Conservation (phyloP, 2,329 filamentous ascomycete genomes). For the Colletotrichum abscissum region DNA sequence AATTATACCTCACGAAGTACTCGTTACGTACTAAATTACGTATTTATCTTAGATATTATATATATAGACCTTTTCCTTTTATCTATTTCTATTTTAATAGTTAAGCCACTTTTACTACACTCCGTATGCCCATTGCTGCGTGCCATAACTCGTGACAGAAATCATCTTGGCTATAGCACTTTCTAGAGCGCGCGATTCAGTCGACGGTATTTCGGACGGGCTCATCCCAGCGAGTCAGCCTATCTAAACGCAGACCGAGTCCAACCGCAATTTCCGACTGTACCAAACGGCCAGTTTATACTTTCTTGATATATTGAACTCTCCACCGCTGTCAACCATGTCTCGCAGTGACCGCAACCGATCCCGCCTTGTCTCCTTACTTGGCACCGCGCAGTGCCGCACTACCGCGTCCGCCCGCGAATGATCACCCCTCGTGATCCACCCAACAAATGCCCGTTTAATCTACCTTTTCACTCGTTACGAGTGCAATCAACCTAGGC, state of each 20-base stretch:
- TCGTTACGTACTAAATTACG: too few species aligned
- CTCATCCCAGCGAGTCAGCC: constrained; percentile 8
- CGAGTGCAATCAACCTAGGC: background rate
- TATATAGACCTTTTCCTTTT: too few species aligned
- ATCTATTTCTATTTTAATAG: too few species aligned
- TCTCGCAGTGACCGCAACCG: background rate
- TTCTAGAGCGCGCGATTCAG: constrained; percentile 1
- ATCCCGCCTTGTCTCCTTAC: background rate
- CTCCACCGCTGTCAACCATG: background rate
- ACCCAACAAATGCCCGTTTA: constrained; percentile 2
- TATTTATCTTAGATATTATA: too few species aligned
- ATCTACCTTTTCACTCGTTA: background rate
- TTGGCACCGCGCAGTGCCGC: constrained; percentile 9
- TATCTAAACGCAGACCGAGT: background rate
- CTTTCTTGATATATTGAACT: constrained; percentile 15
- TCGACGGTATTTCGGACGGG: background rate
- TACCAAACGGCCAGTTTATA: constrained; percentile 10
- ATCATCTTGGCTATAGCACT: constrained; percentile 8
- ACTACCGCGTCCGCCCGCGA: background rate
- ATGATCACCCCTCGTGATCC: constrained; percentile 10
- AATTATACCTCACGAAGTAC: too few species aligned
- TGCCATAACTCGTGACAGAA: too few species aligned
- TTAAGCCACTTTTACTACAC: too few species aligned
- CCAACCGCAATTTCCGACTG: constrained; percentile 17
- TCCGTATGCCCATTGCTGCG: too few species aligned